These are phyloP conservation scores for Cladorrhinum sp. DNA, from an alignment of 2,329 filamentous ascomycete species.

Conservation along the genomic window DNA sequence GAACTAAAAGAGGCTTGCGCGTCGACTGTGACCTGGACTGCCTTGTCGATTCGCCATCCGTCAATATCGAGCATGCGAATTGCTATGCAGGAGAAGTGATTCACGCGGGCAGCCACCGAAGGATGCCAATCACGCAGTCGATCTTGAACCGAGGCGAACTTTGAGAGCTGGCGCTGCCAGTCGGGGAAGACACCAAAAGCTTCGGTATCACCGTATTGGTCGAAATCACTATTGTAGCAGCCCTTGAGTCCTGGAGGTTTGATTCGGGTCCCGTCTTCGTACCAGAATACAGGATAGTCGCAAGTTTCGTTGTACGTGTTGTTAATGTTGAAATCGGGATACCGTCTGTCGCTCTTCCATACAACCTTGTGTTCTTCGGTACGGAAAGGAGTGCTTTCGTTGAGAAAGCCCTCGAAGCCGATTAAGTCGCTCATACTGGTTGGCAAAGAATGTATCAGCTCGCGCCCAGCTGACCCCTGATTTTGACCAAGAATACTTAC, in stretches of 20 bases:
- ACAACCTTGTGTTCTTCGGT: constrained; percentile 54
- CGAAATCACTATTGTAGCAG: constrained; percentile 62
- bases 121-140: constrained; percentile 62
- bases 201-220: constrained; percentile 61
- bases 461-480: not conserved
- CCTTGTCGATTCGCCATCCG: constrained; percentile 66
- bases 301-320: constrained; percentile 54
- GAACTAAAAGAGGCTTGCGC: constrained; percentile 56
- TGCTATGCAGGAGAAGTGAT: constrained; percentile 61
- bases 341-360: constrained; percentile 54
- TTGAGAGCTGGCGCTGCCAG: constrained; percentile 61
- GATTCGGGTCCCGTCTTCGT: constrained; percentile 46
- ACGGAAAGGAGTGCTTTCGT: constrained; percentile 54
- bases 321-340: constrained; percentile 54
- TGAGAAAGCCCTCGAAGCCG: constrained; percentile 59
- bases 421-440: constrained; percentile 57
- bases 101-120: constrained; percentile 54
- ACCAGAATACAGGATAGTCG: constrained; percentile 60
- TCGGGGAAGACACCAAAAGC: constrained; percentile 62
- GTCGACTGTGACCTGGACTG: constrained; percentile 61
- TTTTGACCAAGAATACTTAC: constrained; percentile 33
- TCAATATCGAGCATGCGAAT: constrained; percentile 63
- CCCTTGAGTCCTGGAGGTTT: constrained; percentile 49
- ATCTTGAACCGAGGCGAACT: constrained; percentile 66
- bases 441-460: constrained; percentile 8